phyloP scores from a whole-genome alignment of 768 basidiomycete genomes.

The Botryobasidium botryosum region DNA sequence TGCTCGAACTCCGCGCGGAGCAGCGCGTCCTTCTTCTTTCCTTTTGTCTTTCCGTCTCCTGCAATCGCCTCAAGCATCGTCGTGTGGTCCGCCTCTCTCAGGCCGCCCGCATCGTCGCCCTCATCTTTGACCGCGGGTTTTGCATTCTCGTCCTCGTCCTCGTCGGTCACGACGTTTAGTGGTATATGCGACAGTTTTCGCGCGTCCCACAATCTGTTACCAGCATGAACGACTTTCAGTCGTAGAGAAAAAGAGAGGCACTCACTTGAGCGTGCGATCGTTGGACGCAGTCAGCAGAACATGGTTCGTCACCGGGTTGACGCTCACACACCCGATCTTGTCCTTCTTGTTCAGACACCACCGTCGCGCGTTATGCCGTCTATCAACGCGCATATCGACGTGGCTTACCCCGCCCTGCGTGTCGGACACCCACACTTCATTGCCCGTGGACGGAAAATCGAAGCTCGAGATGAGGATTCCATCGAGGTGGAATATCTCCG shows the following conservation, averaged over 20 bases:
- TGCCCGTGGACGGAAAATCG: slow-evolving; percentile 46
- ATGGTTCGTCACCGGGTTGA: slow-evolving; percentile 54
- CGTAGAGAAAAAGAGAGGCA: background rate
- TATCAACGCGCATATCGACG: slow-evolving; percentile 50
- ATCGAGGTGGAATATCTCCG: slow-evolving; percentile 44
- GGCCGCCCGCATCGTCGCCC: slow-evolving; percentile 9
- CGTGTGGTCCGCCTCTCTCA: background rate
- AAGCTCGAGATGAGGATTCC: slow-evolving; percentile 43
- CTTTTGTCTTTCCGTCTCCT: slow-evolving; percentile 30
- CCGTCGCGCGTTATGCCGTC: slow-evolving; percentile 24
- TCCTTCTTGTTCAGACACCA: slow-evolving; percentile 11
- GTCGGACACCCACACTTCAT: slow-evolving; percentile 80
- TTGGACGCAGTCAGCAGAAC: slow-evolving; percentile 65
- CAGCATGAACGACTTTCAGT: background rate
- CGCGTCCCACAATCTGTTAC: slow-evolving; percentile 58
- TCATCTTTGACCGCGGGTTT: slow-evolving; percentile 5
- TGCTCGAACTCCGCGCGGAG: slow-evolving; percentile 53
- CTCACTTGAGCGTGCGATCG: slow-evolving; percentile 41
- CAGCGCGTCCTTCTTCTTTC: no score
- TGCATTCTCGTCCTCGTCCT: slow-evolving; percentile 8
- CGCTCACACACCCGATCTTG: slow-evolving; percentile 55
- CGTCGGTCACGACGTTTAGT: slow-evolving; percentile 13
- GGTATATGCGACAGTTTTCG: slow-evolving; percentile 40
- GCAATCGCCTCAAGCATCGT: slow-evolving; percentile 16
- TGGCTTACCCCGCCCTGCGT: slow-evolving; percentile 53